Conservation (phyloP, 2,329 filamentous ascomycete species). For the Aspergillus pseudoglaucus region DNA sequence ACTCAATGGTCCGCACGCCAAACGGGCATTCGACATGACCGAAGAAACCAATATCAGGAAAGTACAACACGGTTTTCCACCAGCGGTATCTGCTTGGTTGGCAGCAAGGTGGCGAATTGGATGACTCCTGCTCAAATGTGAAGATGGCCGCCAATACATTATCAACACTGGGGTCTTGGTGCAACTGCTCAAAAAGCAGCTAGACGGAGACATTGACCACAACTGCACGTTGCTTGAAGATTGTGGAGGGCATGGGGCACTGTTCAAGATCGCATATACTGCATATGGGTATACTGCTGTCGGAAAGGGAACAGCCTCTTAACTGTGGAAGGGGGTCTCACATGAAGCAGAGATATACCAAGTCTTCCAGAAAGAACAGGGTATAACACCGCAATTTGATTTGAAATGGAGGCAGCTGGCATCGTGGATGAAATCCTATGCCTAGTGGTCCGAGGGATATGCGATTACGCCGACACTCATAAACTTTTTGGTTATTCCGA, state of each 20-base stretch:
- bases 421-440: constrained; percentile 12
- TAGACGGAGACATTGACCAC: constrained; percentile 22
- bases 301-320: constrained; percentile 22
- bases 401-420: constrained; percentile 11
- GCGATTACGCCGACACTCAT: constrained; percentile 14
- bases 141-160: constrained; percentile 8
- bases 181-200: constrained; percentile 15
- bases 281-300: constrained; percentile 21
- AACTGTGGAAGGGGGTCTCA: constrained; percentile 7
- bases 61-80: constrained; percentile 16
- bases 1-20: background rate
- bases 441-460: constrained; percentile 12
- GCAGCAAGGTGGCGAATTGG: constrained; percentile 13
- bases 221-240: constrained; percentile 16
- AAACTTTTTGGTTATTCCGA: too few species aligned
- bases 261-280: constrained; percentile 22
- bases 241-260: constrained; percentile 20
- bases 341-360: constrained; percentile 6
- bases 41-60: background rate
- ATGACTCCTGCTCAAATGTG: constrained; percentile 19
- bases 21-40: background rate
- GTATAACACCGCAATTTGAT: constrained; percentile 5
- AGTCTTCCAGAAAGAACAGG: constrained; percentile 4
- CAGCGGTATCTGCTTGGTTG: constrained; percentile 20
- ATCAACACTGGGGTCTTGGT: constrained; percentile 14